A percentile compares a stretch with the other conserved stretches of the same genome.
Evolutionary conservation across 192 early-diverging fungal genomes (phyloP).

Genomic region (Geranomyces michiganensis): DNA sequence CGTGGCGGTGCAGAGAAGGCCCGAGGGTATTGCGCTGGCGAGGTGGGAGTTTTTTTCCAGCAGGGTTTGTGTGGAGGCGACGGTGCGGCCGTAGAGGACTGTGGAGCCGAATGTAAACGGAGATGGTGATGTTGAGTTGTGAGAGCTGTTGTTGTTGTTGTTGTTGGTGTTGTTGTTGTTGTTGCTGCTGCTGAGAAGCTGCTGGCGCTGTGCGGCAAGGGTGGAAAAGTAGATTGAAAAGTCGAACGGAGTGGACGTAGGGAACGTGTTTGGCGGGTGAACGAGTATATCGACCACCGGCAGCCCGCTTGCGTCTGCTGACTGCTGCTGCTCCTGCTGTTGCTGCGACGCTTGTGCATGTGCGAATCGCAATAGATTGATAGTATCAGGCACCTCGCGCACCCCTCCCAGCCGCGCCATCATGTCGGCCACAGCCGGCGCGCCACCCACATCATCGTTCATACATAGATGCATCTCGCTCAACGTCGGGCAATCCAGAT

Average conservation of each 20-base stretch:
- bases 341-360: not conserved
- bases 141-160: not conserved
- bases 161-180: not conserved
- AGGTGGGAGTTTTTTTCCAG: slow-evolving; percentile 84
- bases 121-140: not conserved
- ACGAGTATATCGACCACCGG: not conserved
- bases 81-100: slow-evolving; percentile 76
- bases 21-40: slow-evolving; percentile 67
- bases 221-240: slow-evolving; percentile 15
- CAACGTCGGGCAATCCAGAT: slow-evolving; percentile 6
- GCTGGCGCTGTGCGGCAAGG: not conserved
- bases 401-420: not conserved
- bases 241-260: slow-evolving; percentile 9
- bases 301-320: not conserved
- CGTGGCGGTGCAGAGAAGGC: slow-evolving; percentile 79
- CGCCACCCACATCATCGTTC: not conserved
- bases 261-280: not conserved
- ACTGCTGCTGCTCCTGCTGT: not conserved
- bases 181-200: not conserved
- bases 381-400: slow-evolving; percentile 22
- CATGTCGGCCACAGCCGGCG: not conserved
- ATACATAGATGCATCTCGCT: slow-evolving; percentile 24
- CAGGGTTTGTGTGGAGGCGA: slow-evolving; percentile 90
- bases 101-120: slow-evolving; percentile 61
- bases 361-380: slow-evolving; percentile 30